Conservation (phyloP, 2,329 filamentous ascomycete genomes). For the Boeremia lycopersici region DNA sequence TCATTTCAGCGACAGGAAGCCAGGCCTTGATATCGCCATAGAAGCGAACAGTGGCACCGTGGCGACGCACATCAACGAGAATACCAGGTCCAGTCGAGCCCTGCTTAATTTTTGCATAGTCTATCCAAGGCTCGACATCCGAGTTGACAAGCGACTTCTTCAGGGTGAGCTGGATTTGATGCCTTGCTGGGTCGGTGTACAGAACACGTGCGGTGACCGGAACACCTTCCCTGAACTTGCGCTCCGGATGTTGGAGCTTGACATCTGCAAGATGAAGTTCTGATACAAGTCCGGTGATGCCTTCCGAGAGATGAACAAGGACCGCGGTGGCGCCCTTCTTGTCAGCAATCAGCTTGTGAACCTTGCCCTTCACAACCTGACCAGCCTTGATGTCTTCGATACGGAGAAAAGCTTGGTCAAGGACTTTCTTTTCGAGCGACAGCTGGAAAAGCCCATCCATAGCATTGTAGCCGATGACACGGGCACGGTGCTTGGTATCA, state of each 20-base stretch:
- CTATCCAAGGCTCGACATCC: slow-evolving; percentile 77
- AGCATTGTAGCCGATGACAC: slow-evolving; percentile 84
- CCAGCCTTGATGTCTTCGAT: slow-evolving; percentile 88
- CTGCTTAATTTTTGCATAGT: slow-evolving; percentile 73
- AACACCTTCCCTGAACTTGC: slow-evolving; percentile 89
- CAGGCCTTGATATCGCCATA: slow-evolving; percentile 85
- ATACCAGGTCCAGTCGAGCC: slow-evolving; percentile 85
- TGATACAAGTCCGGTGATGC: slow-evolving; percentile 85
- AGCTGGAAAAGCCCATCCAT: slow-evolving; percentile 85
- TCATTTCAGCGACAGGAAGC: slow-evolving; percentile 95
- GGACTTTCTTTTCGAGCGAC: slow-evolving; percentile 79
- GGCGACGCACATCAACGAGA: slow-evolving; percentile 77
- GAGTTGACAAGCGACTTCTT: slow-evolving; percentile 96
- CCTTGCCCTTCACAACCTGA: slow-evolving; percentile 76
- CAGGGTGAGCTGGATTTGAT: slow-evolving; percentile 82
- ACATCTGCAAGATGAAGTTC: slow-evolving; percentile 89
- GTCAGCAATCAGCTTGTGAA: slow-evolving; percentile 83
- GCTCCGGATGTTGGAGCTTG: slow-evolving; percentile 87
- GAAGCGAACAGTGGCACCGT: slow-evolving; percentile 90
- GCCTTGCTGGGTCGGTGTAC: slow-evolving; percentile 75
- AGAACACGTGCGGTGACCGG: slow-evolving; percentile 85
- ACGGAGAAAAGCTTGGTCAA: slow-evolving; percentile 89
- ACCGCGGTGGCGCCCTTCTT: slow-evolving; percentile 79
- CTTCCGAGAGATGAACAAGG: slow-evolving; percentile 82
- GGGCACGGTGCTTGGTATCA: slow-evolving; percentile 77